Conservation (phyloP, 2,329 filamentous ascomycete genomes). For the Periconia macrospinosa region DNA sequence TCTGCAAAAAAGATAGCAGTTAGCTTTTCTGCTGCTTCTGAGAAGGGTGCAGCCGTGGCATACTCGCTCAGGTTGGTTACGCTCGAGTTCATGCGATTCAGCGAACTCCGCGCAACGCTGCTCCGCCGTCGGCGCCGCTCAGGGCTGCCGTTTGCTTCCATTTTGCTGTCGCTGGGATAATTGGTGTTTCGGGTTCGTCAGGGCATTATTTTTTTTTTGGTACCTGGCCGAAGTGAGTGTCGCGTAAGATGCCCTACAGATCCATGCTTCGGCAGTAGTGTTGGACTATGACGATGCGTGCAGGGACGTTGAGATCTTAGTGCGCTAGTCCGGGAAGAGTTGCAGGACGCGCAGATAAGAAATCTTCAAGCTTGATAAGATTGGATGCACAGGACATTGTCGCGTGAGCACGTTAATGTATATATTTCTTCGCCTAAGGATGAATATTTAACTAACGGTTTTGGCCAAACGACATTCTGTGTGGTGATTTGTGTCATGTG, state of each 20-base stretch:
- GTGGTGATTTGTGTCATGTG: too few relatives aligned
- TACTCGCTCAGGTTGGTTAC: conserved; percentile 63
- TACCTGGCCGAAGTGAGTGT: background rate
- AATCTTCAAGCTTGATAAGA: too few relatives aligned
- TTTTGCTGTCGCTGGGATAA: conserved; percentile 10
- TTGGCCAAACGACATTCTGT: too few relatives aligned
- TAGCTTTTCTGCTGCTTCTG: conserved; percentile 9
- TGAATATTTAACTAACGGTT: too few relatives aligned
- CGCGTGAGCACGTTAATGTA: too few relatives aligned
- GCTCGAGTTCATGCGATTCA: conserved; percentile 71
- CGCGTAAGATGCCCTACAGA: background rate
- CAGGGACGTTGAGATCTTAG: background rate
- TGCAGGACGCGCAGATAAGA: too few relatives aligned
- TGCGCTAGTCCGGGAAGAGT: background rate
- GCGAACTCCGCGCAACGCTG: conserved; percentile 9
- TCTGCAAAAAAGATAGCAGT: conserved; percentile 30
- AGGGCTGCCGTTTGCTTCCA: conserved; percentile 38
- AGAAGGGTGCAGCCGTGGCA: conserved; percentile 10
- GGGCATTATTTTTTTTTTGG: conserved; percentile 15
- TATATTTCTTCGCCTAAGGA: too few relatives aligned
- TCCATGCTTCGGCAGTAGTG: background rate
- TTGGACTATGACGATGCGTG: background rate
- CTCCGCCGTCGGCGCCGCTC: conserved; percentile 36
- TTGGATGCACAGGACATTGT: too few relatives aligned
- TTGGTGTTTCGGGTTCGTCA: conserved; percentile 7